Evolutionary conservation across 2,329 filamentous ascomycete species (phyloP), one percentile per base, ranked within the genome.

Genomic region (Fusarium guadeloupense): DNA sequence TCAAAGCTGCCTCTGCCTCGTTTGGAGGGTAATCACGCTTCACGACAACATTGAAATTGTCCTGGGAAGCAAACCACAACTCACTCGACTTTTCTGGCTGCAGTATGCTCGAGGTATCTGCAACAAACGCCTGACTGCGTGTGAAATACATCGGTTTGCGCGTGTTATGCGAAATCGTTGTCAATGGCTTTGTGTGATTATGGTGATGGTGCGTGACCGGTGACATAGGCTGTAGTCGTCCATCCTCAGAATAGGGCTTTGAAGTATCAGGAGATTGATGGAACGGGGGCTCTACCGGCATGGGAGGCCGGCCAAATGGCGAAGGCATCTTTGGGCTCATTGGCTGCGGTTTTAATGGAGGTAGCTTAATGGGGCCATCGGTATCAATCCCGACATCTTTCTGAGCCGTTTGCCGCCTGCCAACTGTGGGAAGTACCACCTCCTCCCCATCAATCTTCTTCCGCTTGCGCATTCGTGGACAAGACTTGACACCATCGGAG

Each of bases 401-500:
- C 44, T 67, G 23, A 52, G 56, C 25, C 17, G 35, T 50, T 26
- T 57, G 66, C 2, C 68, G 64, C 13, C 51, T 65, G 7, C 59
- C 59, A 26, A 63, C 59, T 2, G 59, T 53, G 6, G 72, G 72
- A 44, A 69, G 53, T 7, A 60, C 55, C 26, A 74, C 68, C 47
- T 75, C 73, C 34, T 74, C 76, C 9, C 78, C 79, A 20, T 78
- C 71, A 46, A 81, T 77, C 62, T 72, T 76, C 66, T 82, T 83
- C 13, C 77, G 76, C 67, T 80, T 83, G 54, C 81, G 75, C 33
- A 77, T 73, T 19, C 81, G 77, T 6, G 77, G 77, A 33, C 81
- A 78, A 9, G 74, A 73, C 67, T 85, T 85, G 54, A 85, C 82
- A 2, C 81, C 79, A 9, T 78, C 75, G 5, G 80, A 71, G n/a